Percentiles rank a stretch among this genome's conserved stretches.
phyloP scores from a whole-genome alignment of 1,139 yeast genomes.

The Taphrina pruni region DNA sequence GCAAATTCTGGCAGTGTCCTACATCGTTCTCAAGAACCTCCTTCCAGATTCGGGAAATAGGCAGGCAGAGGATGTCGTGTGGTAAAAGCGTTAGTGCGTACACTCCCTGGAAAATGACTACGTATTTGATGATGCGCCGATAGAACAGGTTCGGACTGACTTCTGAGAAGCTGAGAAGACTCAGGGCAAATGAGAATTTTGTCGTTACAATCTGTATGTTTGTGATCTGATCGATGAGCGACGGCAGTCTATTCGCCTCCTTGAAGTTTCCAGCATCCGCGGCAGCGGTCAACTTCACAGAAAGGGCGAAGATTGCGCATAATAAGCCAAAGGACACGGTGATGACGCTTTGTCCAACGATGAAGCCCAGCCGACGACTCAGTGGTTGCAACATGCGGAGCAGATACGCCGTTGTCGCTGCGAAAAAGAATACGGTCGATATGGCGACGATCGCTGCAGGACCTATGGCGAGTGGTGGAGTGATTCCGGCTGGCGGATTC shows the following conservation, averaged over 20 bases:
- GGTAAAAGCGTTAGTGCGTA: conserved; percentile 2
- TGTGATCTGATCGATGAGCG: conserved; percentile 1
- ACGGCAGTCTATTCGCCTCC: not conserved
- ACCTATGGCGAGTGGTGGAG: not conserved
- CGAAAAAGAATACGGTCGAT: conserved; percentile 1
- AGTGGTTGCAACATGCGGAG: conserved; percentile 4
- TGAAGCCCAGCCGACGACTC: not conserved
- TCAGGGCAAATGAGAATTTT: conserved; percentile 9
- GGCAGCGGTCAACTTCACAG: not conserved
- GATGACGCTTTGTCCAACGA: conserved; percentile 6
- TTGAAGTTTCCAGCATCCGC: not conserved
- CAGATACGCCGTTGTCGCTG: conserved; percentile 4
- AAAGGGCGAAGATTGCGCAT: not conserved
- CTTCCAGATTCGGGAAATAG: conserved; percentile 2
- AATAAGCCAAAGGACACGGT: not conserved
- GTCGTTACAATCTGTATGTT: conserved; percentile 5
- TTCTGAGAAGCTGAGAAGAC: conserved; percentile 5
- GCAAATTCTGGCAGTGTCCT: not conserved
- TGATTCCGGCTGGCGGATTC: not conserved
- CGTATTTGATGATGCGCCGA: not conserved
- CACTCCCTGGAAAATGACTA: conserved; percentile 12
- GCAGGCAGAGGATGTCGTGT: conserved; percentile 7
- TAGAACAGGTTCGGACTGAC: not conserved
- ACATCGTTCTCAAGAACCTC: not conserved
- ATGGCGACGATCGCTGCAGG: not conserved